Percentiles rank a stretch among this genome's conserved stretches.
Conservation (phyloP, 768 basidiomycete genomes). For the Mycena capillaripes region DNA sequence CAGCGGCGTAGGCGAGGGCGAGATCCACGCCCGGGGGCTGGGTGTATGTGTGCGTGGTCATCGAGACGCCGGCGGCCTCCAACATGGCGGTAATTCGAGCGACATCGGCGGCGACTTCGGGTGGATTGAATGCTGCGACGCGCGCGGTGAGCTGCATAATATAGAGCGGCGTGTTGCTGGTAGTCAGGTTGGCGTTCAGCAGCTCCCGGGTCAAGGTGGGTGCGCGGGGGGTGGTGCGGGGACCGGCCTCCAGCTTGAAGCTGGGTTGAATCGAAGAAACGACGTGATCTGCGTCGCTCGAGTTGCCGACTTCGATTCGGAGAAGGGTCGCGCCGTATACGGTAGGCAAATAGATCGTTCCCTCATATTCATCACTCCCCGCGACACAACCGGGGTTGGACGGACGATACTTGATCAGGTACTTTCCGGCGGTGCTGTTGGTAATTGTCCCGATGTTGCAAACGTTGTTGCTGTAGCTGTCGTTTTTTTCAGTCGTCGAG, state of each 20-base stretch:
- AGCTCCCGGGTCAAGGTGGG: not conserved
- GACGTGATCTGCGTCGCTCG: conserved; percentile 13
- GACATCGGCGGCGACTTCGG: not conserved
- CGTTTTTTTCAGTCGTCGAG: not conserved
- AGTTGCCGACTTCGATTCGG: conserved; percentile 20
- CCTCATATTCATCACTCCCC: conserved; percentile 6
- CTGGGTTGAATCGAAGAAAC: conserved; percentile 6
- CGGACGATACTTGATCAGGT: conserved; percentile 16
- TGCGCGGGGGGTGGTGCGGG: not conserved
- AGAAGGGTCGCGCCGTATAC: conserved; percentile 10
- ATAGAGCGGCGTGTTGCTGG: not conserved
- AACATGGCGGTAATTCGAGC: not conserved
- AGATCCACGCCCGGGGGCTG: conserved; percentile 16
- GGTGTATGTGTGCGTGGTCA: not conserved
- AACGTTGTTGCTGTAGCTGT: conserved; percentile 22
- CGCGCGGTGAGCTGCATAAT: conserved; percentile 24
- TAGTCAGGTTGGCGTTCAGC: not conserved
- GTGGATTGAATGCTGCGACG: conserved; percentile 12
- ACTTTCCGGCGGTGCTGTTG: conserved; percentile 24
- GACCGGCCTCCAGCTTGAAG: not conserved
- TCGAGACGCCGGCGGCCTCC: conserved; percentile 9
- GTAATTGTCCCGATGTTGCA: conserved; percentile 15
- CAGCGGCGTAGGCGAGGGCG: not conserved
- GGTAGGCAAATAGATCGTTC: conserved; percentile 28
- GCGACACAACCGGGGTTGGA: conserved; percentile 12